Percentiles rank a stretch among this genome's conserved stretches.
These are phyloP conservation scores for Ceratobasidium sp. DNA, from an alignment of 1,284 basidiomycete species.

Conservation along the genomic window DNA sequence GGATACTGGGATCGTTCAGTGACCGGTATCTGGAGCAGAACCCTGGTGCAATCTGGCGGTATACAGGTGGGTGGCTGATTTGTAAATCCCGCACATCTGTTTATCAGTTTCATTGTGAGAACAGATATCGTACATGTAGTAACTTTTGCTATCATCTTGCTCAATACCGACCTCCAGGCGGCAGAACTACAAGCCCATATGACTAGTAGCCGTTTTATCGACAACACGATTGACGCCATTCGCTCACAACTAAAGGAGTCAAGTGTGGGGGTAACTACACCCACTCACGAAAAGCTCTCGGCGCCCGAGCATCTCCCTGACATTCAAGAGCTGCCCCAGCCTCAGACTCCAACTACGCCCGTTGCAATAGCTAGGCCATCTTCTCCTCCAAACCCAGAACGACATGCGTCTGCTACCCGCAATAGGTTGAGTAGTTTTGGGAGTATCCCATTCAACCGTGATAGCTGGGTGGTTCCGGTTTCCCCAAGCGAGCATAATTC, in stretches of 20 bases:
- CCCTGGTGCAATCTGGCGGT: conserved; percentile 15
- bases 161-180: conserved; percentile 45
- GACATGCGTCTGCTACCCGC: not conserved
- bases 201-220: conserved; percentile 34
- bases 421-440: conserved; percentile 35
- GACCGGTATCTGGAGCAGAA: conserved; percentile 36
- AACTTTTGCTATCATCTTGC: conserved; percentile 42
- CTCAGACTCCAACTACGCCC: not conserved
- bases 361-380: not conserved
- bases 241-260: conserved; percentile 27
- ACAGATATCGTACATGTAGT: conserved; percentile 44
- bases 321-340: conserved; percentile 31
- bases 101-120: not conserved
- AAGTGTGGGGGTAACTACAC: not conserved
- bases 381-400: conserved; percentile 26
- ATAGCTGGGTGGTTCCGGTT: conserved; percentile 35
- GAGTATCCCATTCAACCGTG: conserved; percentile 22
- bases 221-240: conserved; percentile 40
- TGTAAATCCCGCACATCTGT: not conserved
- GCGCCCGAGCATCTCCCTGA: conserved; percentile 33
- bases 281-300: conserved; percentile 1
- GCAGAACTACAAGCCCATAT: conserved; percentile 42
- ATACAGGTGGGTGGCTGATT: conserved; percentile 14
- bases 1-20: conserved; percentile 39
- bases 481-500: conserved; percentile 9